A percentile compares a stretch with the other conserved stretches of the same genome.
phyloP scores from a whole-genome alignment of 2,329 filamentous ascomycete species.

The Emmonsia crescens region DNA sequence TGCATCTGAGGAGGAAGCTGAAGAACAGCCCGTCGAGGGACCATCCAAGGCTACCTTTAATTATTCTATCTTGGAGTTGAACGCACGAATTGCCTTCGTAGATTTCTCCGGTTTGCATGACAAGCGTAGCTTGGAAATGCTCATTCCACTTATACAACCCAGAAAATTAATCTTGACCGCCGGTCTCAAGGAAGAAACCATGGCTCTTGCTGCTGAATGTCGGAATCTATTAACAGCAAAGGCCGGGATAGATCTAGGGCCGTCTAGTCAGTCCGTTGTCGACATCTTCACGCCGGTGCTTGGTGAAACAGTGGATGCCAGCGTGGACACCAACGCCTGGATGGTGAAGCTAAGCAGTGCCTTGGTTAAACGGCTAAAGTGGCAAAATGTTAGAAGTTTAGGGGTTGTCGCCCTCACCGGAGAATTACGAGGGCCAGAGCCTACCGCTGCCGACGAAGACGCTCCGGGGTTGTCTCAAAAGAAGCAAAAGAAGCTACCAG shows the following conservation, averaged over 20 bases:
- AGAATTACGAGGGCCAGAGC: slow-evolving; percentile 44
- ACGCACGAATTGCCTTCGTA: slow-evolving; percentile 71
- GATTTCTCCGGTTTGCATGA: slow-evolving; percentile 92
- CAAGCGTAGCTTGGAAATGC: slow-evolving; percentile 83
- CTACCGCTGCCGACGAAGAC: slow-evolving; percentile 21
- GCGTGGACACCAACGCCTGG: slow-evolving; percentile 97
- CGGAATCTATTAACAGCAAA: slow-evolving; percentile 50
- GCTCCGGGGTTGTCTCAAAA: slow-evolving; percentile 36
- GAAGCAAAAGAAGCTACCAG: slow-evolving; percentile 42
- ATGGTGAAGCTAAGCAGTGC: slow-evolving; percentile 77
- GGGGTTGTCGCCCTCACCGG: slow-evolving; percentile 91
- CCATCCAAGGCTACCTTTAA: slow-evolving; percentile 66
- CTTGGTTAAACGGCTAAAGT: slow-evolving; percentile 77
- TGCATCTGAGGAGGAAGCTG: slow-evolving; percentile 43
- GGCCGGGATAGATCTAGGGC: slow-evolving; percentile 15
- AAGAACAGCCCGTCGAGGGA: slow-evolving; percentile 43
- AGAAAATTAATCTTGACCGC: slow-evolving; percentile 89
- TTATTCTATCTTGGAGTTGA: slow-evolving; percentile 53
- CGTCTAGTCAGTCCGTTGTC: slow-evolving; percentile 25
- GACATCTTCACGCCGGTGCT: slow-evolving; percentile 73
- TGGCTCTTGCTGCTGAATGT: slow-evolving; percentile 67
- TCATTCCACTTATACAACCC: slow-evolving; percentile 87
- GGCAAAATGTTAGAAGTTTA: slow-evolving; percentile 85
- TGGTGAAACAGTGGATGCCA: slow-evolving; percentile 71
- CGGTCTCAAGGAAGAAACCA: slow-evolving; percentile 68